Percentiles rank a stretch among this genome's conserved stretches.
Evolutionary conservation across 257 asterid species (phyloP).

Genomic region (Przewalskia tangutica): DNA sequence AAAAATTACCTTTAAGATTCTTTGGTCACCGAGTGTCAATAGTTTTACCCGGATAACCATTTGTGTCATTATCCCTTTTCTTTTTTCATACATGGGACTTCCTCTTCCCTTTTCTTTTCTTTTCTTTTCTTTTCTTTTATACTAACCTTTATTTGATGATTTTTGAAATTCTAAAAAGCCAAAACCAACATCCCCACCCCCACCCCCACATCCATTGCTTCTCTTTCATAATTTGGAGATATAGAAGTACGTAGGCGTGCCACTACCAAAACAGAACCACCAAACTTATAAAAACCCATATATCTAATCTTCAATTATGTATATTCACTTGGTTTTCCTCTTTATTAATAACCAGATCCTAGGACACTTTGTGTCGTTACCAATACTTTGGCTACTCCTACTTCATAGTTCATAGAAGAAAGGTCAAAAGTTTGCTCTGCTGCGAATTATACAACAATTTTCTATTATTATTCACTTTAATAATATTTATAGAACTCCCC

Average conservation of each 20-base stretch:
- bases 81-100: not conserved
- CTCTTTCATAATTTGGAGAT: conserved; percentile 36
- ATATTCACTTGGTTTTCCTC: conserved; percentile 2
- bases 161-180: conserved; percentile 23
- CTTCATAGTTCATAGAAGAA: not conserved
- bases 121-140: not conserved
- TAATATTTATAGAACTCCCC: not conserved
- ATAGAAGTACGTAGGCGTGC: conserved; percentile 42
- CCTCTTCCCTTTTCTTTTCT: not conserved
- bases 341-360: conserved; percentile 36
- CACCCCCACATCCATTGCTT: not conserved
- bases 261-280: conserved; percentile 27
- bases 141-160: conserved; percentile 9
- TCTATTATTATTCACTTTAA: not conserved
- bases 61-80: not conserved
- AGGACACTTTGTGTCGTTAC: not conserved
- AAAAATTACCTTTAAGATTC: too few species aligned
- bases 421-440: conserved; percentile 13
- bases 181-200: not conserved
- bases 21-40: too few species aligned
- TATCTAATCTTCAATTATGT: not conserved
- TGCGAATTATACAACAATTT: not conserved
- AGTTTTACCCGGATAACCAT: too few species aligned
- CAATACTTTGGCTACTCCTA: too few species aligned
- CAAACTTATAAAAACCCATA: not conserved